Evolutionary conservation across 2,329 filamentous ascomycete genomes (phyloP), one percentile per base, ranked within the genome.

Genomic region (Ceratocystis colombiana): DNA sequence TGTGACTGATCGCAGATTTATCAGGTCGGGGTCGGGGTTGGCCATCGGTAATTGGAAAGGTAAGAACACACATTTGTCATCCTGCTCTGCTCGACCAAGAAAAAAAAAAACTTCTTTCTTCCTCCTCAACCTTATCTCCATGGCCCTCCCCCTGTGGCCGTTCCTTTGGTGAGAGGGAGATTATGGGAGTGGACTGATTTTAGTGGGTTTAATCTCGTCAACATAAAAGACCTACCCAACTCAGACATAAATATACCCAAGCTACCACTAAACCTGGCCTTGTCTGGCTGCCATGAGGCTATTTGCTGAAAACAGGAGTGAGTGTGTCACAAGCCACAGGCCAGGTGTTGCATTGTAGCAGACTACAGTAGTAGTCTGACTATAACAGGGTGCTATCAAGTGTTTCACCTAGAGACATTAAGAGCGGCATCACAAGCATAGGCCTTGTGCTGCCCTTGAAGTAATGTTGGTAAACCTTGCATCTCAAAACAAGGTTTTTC

Each of bases 191-290:
- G 55, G 55, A 17, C 55, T 59, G 55, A 59, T 59, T 59, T 37
- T 25, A 30, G 55, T 37, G 55, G n/a, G 55, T 59, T 59, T 59
- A 59, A 59, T 59, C 55, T 59, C 55, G 28, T 37, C 55, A 59
- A 59, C 20, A 28, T 15, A 59, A 41, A 41, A 41, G 10, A 22
- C 48, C 48, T n/a, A 5, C n/a, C 48, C 22, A 41, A 41, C 22
- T 15, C 48, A 53, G 8, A 53, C 8, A 53, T 17, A 25, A 15
- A 20, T 53, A 22, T 41, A 41, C 37, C 3, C 37, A 41, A 41
- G 37, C 12, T 12, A 41, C 37, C 10, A 41, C 10, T 12, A 15
- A 41, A 41, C 37, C 37, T 12, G 37, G 10, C 37, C 37, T 41
- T 41, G 37, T 28, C 48, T 53, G 37, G 37, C 37, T 41, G 20